A percentile compares a stretch with the other conserved stretches of the same genome.
These are phyloP conservation scores for Mimosa pudica DNA, from an alignment of 306 rosid species.

Conservation along the genomic window DNA sequence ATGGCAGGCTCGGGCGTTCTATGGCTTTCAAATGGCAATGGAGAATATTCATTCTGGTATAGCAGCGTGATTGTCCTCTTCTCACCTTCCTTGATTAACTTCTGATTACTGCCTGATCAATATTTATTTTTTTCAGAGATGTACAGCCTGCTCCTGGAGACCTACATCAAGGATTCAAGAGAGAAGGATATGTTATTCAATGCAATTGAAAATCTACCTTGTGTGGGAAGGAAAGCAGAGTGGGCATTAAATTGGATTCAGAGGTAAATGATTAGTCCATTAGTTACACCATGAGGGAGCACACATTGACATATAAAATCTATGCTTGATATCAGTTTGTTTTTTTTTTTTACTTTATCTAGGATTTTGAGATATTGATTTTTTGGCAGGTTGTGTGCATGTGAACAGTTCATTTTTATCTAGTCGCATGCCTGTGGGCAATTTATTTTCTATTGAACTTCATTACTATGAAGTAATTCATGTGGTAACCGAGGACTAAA, in stretches of 20 bases:
- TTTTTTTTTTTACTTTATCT: neutral
- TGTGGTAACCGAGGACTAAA: neutral
- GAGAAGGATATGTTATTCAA: slow-evolving; percentile 83
- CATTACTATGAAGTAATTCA: neutral
- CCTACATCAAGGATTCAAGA: slow-evolving; percentile 78
- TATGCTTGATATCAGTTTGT: neutral
- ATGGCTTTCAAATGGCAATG: slow-evolving; percentile 92
- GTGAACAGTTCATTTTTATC: neutral
- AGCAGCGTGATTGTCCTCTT: slow-evolving; percentile 25
- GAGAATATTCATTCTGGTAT: slow-evolving; percentile 95
- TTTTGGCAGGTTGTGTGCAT: neutral
- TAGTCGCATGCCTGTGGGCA: neutral
- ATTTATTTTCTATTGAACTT: neutral
- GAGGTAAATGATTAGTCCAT: slow-evolving; percentile 47
- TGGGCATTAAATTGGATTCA: slow-evolving; percentile 91
- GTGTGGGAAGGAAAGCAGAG: slow-evolving; percentile 79
- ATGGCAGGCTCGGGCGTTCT: slow-evolving; percentile 85
- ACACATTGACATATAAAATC: neutral
- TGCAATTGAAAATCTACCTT: slow-evolving; percentile 82
- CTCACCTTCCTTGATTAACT: slow-evolving; percentile 24
- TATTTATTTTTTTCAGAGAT: slow-evolving; percentile 60
- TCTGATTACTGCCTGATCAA: slow-evolving; percentile 33
- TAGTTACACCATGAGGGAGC: neutral
- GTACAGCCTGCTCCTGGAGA: slow-evolving; percentile 94
- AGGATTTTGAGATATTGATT: neutral